These are phyloP conservation scores for Bertia moriformis DNA, from an alignment of 2,329 filamentous ascomycete genomes.

Conservation along the genomic window DNA sequence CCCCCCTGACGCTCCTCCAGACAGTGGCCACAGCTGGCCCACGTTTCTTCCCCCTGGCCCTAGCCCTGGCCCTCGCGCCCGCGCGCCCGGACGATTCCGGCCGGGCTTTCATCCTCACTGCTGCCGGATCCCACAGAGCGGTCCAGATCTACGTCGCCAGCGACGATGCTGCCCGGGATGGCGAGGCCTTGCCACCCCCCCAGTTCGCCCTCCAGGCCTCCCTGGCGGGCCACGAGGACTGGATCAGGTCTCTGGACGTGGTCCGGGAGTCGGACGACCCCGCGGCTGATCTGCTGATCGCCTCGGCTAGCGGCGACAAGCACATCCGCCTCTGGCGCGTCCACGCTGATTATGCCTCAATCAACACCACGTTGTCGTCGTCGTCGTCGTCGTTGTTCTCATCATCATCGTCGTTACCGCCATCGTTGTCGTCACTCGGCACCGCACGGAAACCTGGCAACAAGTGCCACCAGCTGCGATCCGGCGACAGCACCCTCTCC, in stretches of 20 bases:
- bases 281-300: conserved; percentile 55
- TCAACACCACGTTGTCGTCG: too few species aligned
- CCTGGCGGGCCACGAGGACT: conserved; percentile 80
- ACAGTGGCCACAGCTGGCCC: conserved; percentile 61
- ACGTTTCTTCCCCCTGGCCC: conserved; percentile 66
- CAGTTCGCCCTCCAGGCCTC: conserved; percentile 62
- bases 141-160: conserved; percentile 72
- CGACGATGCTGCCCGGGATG: conserved; percentile 25
- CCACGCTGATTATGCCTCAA: conserved; percentile 56
- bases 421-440: conserved; percentile 32
- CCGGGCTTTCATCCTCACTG: conserved; percentile 59
- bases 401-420: conserved; percentile 44
- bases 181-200: too few species aligned
- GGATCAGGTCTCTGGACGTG: conserved; percentile 79
- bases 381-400: too few species aligned
- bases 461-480: conserved; percentile 67
- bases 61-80: conserved; percentile 53
- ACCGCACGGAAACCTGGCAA: conserved; percentile 66
- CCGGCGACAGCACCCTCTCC: conserved; percentile 47
- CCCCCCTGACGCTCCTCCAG: conserved; percentile 41
- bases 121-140: conserved; percentile 65
- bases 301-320: conserved; percentile 93
- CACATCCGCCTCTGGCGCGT: conserved; percentile 90
- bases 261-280: conserved; percentile 42
- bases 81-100: conserved; percentile 24